Conservation (phyloP, 805 yeast genomes). For the Ogataea degrootiae region DNA sequence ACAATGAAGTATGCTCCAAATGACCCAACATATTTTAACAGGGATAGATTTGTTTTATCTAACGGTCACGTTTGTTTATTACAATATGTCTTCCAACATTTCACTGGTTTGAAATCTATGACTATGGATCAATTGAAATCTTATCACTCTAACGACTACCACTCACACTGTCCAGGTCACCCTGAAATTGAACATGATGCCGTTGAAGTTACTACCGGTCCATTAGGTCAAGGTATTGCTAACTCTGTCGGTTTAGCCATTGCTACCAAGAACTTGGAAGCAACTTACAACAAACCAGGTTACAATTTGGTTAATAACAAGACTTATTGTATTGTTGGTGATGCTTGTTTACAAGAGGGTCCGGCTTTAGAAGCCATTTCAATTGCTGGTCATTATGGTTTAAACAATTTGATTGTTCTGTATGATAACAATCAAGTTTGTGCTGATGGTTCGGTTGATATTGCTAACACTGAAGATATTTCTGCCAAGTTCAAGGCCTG, state of each 20-base stretch:
- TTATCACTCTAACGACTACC: slow-evolving; percentile 69
- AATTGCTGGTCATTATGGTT: slow-evolving; percentile 91
- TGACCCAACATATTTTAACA: slow-evolving; percentile 87
- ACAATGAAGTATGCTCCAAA: slow-evolving; percentile 80
- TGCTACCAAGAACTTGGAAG: slow-evolving; percentile 88
- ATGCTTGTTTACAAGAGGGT: slow-evolving; percentile 98
- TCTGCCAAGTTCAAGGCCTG: slow-evolving; percentile 80
- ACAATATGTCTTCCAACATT: slow-evolving; percentile 78
- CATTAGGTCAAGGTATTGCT: slow-evolving; percentile 95
- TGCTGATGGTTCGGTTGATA: slow-evolving; percentile 88
- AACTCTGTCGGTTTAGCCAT: slow-evolving; percentile 96
- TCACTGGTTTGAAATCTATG: slow-evolving; percentile 72
- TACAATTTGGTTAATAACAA: slow-evolving; percentile 64
- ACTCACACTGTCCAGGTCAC: slow-evolving; percentile 94
- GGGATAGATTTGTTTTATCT: slow-evolving; percentile 91
- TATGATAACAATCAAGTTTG: slow-evolving; percentile 97
- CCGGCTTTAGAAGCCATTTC: slow-evolving; percentile 91
- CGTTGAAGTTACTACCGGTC: slow-evolving; percentile 97
- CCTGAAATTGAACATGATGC: slow-evolving; percentile 93
- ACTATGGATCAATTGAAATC: slow-evolving; percentile 81
- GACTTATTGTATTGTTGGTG: slow-evolving; percentile 85
- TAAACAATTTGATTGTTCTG: slow-evolving; percentile 87
- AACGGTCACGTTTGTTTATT: slow-evolving; percentile 97
- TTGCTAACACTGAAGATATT: slow-evolving; percentile 94
- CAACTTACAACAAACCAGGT: slow-evolving; percentile 88